Conservation (phyloP, 139 green algal genomes). For the Monoraphidium neglectum region DNA sequence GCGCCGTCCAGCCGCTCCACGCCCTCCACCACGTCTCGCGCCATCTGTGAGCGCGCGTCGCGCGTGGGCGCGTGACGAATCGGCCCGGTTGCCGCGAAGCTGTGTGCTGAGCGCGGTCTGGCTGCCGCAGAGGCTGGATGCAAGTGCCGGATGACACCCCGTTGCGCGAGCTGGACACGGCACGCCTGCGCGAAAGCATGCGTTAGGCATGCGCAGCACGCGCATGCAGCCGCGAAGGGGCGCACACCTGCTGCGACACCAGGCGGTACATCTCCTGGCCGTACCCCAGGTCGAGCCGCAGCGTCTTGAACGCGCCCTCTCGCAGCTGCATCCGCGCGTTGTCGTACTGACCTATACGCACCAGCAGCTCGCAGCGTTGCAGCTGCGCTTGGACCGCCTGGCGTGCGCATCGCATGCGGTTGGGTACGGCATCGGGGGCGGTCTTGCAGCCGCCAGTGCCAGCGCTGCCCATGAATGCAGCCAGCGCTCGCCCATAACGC, state of each 20-base stretch:
- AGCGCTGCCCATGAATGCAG: too few relatives aligned
- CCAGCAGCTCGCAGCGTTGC: slow-evolving; percentile 26
- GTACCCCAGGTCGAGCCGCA: slow-evolving; percentile 29
- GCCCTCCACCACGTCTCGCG: slow-evolving; percentile 10
- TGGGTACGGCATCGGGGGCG: too few relatives aligned
- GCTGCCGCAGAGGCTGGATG: too few relatives aligned
- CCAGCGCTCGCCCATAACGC: too few relatives aligned
- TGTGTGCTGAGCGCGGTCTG: too few relatives aligned
- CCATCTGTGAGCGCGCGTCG: neutral
- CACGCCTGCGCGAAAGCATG: too few relatives aligned
- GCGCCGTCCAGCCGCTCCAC: slow-evolving; percentile 21
- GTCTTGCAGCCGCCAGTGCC: neutral
- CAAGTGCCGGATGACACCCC: too few relatives aligned
- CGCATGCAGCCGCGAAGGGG: too few relatives aligned
- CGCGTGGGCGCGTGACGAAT: neutral
- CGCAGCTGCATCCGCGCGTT: slow-evolving; percentile 23
- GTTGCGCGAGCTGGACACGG: too few relatives aligned
- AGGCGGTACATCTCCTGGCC: slow-evolving; percentile 15
- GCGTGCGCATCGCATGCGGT: too few relatives aligned
- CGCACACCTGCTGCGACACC: slow-evolving; percentile 5
- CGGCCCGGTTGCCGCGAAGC: too few relatives aligned
- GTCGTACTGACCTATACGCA: slow-evolving; percentile 26
- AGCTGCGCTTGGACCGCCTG: slow-evolving; percentile 19
- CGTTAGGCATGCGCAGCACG: too few relatives aligned
- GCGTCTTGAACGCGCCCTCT: slow-evolving; percentile 10